Evolutionary conservation across 495 filamentous ascomycete species (phyloP).

Genomic region (Rusavskia elegans): DNA sequence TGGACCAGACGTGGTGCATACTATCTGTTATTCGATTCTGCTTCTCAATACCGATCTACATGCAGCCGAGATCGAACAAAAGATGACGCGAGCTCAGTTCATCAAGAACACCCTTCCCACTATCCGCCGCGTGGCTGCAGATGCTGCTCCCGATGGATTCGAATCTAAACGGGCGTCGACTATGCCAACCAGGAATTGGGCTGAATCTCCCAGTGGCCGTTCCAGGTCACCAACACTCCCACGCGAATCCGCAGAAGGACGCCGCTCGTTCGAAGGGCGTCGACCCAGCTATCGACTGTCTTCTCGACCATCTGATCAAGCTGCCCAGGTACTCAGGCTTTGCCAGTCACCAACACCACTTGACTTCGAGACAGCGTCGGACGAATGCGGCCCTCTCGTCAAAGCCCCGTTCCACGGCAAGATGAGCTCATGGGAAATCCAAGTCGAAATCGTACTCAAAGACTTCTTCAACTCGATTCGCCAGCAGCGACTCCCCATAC

Average conservation of each 20-base stretch:
- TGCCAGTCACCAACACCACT: conserved; percentile 6
- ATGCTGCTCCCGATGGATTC: conserved; percentile 51
- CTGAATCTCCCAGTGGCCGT: not conserved
- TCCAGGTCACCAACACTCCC: not conserved
- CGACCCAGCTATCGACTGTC: conserved; percentile 10
- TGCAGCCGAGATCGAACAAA: conserved; percentile 81
- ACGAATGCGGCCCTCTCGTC: conserved; percentile 46
- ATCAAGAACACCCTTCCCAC: conserved; percentile 94
- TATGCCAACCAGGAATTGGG: conserved; percentile 21
- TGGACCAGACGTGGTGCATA: conserved; percentile 75
- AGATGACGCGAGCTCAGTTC: conserved; percentile 90
- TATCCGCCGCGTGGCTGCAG: conserved; percentile 56
- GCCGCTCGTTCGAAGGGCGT: conserved; percentile 11
- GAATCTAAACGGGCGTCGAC: conserved; percentile 35
- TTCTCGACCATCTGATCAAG: conserved; percentile 12
- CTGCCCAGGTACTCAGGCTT: not conserved
- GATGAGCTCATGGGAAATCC: conserved; percentile 69
- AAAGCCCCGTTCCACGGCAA: conserved; percentile 63
- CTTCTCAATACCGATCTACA: conserved; percentile 94
- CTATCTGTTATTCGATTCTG: conserved; percentile 90
- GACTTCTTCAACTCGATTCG: conserved; percentile 86
- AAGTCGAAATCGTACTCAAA: conserved; percentile 78
- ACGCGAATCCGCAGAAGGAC: not conserved
- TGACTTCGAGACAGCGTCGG: conserved; percentile 4
- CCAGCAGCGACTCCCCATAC: conserved; percentile 66